Conservation (phyloP, 2,329 filamentous ascomycete genomes). For the Pseudocercospora cruenta region DNA sequence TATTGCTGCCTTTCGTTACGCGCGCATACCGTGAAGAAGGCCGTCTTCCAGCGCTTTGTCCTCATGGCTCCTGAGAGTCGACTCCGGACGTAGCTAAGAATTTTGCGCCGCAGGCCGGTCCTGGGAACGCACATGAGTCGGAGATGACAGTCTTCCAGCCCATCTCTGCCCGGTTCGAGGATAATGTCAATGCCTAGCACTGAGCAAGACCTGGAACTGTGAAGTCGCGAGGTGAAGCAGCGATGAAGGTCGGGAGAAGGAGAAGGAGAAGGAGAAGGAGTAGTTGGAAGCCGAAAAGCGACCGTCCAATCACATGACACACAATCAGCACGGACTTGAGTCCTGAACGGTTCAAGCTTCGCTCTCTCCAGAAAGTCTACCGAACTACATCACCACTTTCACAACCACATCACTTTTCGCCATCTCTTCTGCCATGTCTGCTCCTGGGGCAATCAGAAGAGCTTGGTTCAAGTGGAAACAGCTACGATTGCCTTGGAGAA, state of each 20-base stretch:
- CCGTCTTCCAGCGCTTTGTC: neutral
- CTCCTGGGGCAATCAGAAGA: conserved; percentile 43
- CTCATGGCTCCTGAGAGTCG: neutral
- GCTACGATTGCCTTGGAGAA: conserved; percentile 64
- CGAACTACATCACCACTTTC: conserved; percentile 6
- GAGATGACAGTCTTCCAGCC: neutral
- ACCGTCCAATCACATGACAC: neutral
- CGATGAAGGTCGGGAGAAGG: neutral
- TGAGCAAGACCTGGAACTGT: too few relatives aligned
- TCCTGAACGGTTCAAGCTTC: neutral
- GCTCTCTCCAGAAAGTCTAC: neutral
- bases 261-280: neutral
- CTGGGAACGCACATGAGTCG: neutral
- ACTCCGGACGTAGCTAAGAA: neutral
- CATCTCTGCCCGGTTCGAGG: neutral
- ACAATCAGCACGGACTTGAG: neutral
- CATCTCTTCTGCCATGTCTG: conserved; percentile 39
- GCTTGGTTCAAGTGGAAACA: conserved; percentile 68
- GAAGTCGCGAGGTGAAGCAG: too few relatives aligned
- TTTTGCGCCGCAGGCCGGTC: neutral
- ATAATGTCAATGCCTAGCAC: too few relatives aligned
- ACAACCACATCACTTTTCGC: conserved; percentile 7
- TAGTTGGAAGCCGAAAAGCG: neutral
- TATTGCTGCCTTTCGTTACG: neutral
- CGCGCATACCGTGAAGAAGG: neutral